Evolutionary conservation across 805 yeast species (phyloP).

Genomic region (Kurtzmaniella cleridarum): DNA sequence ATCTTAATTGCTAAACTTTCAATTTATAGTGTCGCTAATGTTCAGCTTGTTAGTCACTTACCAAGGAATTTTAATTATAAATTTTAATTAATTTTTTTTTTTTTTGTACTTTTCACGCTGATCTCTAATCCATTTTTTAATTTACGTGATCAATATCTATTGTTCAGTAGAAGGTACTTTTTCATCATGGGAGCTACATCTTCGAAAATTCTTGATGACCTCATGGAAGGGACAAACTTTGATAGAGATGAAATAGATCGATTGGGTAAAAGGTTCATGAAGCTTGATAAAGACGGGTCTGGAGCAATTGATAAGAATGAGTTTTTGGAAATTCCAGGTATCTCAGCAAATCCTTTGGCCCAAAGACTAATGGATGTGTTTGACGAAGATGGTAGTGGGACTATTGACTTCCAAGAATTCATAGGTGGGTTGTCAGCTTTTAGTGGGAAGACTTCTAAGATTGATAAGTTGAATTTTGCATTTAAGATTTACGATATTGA

Average conservation of each 20-base stretch:
- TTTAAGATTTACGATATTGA: slow-evolving; percentile 94
- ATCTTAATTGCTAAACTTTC: no score
- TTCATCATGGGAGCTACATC: slow-evolving; percentile 53
- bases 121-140: no score
- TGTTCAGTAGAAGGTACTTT: background rate
- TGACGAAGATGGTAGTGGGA: slow-evolving; percentile 89
- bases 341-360: slow-evolving; percentile 85
- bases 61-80: no score
- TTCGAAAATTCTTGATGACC: slow-evolving; percentile 57
- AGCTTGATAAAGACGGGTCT: slow-evolving; percentile 85
- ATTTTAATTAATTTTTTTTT: no score
- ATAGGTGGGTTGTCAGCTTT: slow-evolving; percentile 82
- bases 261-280: slow-evolving; percentile 88
- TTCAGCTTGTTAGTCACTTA: no score
- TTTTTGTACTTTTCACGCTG: no score
- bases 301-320: slow-evolving; percentile 91
- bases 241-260: slow-evolving; percentile 90
- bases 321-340: slow-evolving; percentile 89
- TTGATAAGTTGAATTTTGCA: slow-evolving; percentile 82
- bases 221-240: slow-evolving; percentile 80
- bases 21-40: no score
- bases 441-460: slow-evolving; percentile 73
- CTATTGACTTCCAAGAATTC: slow-evolving; percentile 93
- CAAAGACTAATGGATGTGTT: slow-evolving; percentile 87
- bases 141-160: no score